Conservation (phyloP, 148 eudicot species). For the Chenopodium album region DNA sequence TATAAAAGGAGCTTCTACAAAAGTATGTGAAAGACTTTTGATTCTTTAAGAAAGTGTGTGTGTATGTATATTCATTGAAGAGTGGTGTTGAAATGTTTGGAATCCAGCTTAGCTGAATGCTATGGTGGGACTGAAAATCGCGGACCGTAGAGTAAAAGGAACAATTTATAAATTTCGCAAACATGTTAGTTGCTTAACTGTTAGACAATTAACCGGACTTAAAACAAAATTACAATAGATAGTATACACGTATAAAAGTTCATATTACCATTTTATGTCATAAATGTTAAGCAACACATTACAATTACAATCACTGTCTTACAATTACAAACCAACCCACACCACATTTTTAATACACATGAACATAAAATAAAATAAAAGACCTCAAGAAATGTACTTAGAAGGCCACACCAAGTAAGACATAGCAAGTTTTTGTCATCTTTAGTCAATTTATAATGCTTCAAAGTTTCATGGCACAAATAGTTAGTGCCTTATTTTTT, state of each 20-base stretch:
- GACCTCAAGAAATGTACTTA: background rate
- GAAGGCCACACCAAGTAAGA: background rate
- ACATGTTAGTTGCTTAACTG: background rate
- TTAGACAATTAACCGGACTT: background rate
- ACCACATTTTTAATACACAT: background rate
- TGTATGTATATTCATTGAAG: background rate
- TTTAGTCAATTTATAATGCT: conserved; percentile 9
- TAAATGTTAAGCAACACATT: background rate
- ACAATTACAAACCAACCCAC: background rate
- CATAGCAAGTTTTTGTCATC: background rate
- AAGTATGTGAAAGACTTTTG: background rate
- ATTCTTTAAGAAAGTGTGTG: background rate
- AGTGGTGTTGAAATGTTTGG: background rate
- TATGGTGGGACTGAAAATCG: background rate
- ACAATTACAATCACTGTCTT: background rate
- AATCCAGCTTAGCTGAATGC: background rate
- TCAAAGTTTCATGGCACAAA: background rate
- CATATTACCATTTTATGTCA: background rate
- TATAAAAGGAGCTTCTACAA: background rate
- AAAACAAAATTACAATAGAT: background rate
- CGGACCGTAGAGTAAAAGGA: background rate
- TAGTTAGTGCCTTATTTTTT: conserved; percentile 14
- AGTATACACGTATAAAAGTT: conserved; percentile 1
- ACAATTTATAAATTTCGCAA: background rate
- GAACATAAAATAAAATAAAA: background rate